Conservation (phyloP, 2,329 filamentous ascomycete genomes). For the Rugonectria rugulosa region DNA sequence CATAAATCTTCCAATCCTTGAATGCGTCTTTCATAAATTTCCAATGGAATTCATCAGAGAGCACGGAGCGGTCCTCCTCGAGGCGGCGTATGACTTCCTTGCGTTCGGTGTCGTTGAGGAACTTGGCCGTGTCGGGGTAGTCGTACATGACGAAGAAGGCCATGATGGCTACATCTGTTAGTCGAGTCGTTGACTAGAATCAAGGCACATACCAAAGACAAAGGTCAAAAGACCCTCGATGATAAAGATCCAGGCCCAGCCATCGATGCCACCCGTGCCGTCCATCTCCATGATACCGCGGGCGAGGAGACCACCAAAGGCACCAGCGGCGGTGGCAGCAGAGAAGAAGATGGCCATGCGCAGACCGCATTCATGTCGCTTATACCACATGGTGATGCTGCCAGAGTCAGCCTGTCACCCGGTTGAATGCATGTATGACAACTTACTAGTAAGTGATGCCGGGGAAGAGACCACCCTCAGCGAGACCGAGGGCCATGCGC, state of each 20-base stretch:
- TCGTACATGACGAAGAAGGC: slow-evolving; percentile 64
- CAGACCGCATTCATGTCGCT: slow-evolving; percentile 65
- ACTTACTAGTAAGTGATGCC: slow-evolving; percentile 64
- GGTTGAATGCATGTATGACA: not conserved
- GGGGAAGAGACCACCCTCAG: slow-evolving; percentile 67
- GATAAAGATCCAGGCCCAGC: slow-evolving; percentile 86
- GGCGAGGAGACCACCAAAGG: slow-evolving; percentile 68
- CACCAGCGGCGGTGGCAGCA: slow-evolving; percentile 65
- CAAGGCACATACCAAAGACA: slow-evolving; percentile 43
- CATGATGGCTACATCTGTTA: slow-evolving; percentile 48
- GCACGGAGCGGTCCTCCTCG: slow-evolving; percentile 50
- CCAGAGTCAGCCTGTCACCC: not conserved
- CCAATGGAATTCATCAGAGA: slow-evolving; percentile 65
- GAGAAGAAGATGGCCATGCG: slow-evolving; percentile 68
- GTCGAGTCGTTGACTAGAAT: not conserved
- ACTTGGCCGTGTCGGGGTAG: slow-evolving; percentile 61
- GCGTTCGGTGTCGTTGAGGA: slow-evolving; percentile 55
- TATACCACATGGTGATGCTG: slow-evolving; percentile 65
- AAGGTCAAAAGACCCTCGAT: slow-evolving; percentile 65
- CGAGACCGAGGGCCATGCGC: slow-evolving; percentile 56
- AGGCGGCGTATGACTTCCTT: slow-evolving; percentile 53
- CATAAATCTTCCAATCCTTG: slow-evolving; percentile 63
- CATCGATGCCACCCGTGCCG: slow-evolving; percentile 57
- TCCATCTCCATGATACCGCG: slow-evolving; percentile 67
- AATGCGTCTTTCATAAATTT: slow-evolving; percentile 64